Conservation (phyloP, 805 yeast species). For the Jamesozyma rosinii region DNA sequence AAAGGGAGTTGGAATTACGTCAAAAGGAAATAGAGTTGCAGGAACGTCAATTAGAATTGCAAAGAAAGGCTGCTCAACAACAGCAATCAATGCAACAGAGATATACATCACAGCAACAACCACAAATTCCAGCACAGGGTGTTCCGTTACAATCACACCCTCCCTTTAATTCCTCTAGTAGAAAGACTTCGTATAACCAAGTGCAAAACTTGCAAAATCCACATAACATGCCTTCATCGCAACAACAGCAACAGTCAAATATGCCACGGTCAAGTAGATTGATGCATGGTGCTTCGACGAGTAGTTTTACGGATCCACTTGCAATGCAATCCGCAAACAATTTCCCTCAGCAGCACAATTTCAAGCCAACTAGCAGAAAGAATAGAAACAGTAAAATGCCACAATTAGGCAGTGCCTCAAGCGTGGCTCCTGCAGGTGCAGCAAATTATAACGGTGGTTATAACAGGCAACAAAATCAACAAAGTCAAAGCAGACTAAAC, state of each 20-base stretch:
- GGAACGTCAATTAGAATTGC: constrained; percentile 28
- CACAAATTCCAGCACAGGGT: constrained; percentile 2
- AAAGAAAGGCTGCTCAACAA: constrained; percentile 24
- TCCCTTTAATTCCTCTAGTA: constrained; percentile 4
- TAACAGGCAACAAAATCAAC: constrained; percentile 1
- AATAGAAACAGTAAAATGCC: constrained; percentile 30
- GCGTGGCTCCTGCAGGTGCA: constrained; percentile 6
- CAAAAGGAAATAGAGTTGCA: constrained; percentile 29
- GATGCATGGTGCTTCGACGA: constrained; percentile 25
- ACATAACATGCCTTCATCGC: background rate
- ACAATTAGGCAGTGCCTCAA: constrained; percentile 27
- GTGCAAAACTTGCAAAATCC: constrained; percentile 2
- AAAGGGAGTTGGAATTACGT: constrained; percentile 22
- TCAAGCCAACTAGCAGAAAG: constrained; percentile 31
- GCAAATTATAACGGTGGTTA: background rate
- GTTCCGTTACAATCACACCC: constrained; percentile 2
- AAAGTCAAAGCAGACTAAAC: constrained; percentile 19
- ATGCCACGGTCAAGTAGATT: constrained; percentile 18
- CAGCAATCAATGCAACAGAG: constrained; percentile 7
- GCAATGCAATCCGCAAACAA: background rate
- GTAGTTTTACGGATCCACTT: constrained; percentile 18
- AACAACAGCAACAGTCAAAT: constrained; percentile 12
- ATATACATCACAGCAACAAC: constrained; percentile 6
- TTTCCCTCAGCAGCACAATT: constrained; percentile 11
- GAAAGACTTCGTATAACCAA: constrained; percentile 9